These are phyloP conservation scores for Russula emetica DNA, from an alignment of 768 basidiomycete species.

Conservation along the genomic window DNA sequence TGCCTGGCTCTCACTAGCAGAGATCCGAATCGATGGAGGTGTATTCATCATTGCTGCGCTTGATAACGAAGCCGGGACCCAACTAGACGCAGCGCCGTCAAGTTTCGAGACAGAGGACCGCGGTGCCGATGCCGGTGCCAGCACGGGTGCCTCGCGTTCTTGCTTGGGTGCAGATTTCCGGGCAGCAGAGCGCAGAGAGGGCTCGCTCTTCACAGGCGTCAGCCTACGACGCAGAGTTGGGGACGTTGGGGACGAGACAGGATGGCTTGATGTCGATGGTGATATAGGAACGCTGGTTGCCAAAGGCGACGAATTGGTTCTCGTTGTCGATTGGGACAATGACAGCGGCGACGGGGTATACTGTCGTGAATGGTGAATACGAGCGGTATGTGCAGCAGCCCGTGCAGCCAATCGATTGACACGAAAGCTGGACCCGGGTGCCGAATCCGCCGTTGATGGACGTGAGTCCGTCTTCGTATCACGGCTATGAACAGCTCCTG, in stretches of 20 bases:
- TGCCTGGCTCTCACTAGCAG: conserved; percentile 8
- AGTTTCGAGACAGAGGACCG: not conserved
- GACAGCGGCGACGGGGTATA: conserved; percentile 28
- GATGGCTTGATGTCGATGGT: not conserved
- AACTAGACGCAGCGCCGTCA: not conserved
- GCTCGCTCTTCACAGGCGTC: conserved; percentile 15
- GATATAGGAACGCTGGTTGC: not conserved
- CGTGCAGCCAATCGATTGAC: not conserved
- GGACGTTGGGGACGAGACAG: conserved; percentile 2
- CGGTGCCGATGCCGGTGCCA: not conserved
- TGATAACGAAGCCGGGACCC: not conserved
- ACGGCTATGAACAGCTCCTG: conserved; percentile 1
- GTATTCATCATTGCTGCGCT: not conserved
- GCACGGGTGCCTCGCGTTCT: conserved; percentile 1
- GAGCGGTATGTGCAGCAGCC: conserved; percentile 13
- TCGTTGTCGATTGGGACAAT: not conserved
- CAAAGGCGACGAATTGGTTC: not conserved
- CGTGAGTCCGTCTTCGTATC: not conserved
- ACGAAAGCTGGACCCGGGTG: not conserved
- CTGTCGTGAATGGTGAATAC: conserved; percentile 22
- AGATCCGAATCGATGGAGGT: conserved; percentile 13
- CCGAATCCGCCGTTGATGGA: conserved; percentile 11
- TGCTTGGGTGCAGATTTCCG: not conserved
- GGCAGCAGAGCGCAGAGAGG: conserved; percentile 5
- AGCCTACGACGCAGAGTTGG: conserved; percentile 10